Evolutionary conservation across 352 stramenopile species (phyloP).

Genomic region (Saprolegnia parasitica): DNA sequence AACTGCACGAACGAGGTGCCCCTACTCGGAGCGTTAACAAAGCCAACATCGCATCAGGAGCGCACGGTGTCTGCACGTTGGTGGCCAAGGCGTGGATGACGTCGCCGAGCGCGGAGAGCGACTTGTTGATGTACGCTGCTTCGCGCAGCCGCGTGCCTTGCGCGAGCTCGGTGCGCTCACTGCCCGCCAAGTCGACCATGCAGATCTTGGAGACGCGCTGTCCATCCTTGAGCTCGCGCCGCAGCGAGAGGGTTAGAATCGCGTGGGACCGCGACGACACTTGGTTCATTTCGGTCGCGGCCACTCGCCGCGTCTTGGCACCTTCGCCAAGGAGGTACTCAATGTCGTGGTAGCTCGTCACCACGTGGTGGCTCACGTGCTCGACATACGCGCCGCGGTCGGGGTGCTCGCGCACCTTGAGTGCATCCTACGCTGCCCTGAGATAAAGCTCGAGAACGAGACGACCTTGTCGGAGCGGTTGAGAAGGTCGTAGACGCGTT

Average conservation of each 20-base stretch:
- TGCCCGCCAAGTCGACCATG: conserved; percentile 67
- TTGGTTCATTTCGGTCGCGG: conserved; percentile 42
- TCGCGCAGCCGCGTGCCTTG: conserved; percentile 58
- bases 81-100: conserved; percentile 63
- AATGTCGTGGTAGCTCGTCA: conserved; percentile 49
- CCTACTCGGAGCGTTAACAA: not conserved
- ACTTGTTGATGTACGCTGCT: conserved; percentile 75
- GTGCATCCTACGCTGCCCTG: conserved; percentile 38
- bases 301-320: conserved; percentile 51
- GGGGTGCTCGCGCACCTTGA: conserved; percentile 64
- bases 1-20: conserved; percentile 65
- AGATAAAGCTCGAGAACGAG: not conserved
- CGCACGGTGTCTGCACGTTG: conserved; percentile 17
- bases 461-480: conserved; percentile 24
- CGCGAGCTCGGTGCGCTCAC: conserved; percentile 52
- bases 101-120: conserved; percentile 74
- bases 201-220: conserved; percentile 46
- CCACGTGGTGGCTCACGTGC: conserved; percentile 42
- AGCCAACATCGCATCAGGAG: not conserved
- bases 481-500: conserved; percentile 69
- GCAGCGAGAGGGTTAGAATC: conserved; percentile 56
- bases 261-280: conserved; percentile 58
- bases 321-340: conserved; percentile 57
- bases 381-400: conserved; percentile 65
- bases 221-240: not conserved